These are phyloP conservation scores for Trichoderma sp. DNA, from an alignment of 2,329 filamentous ascomycete genomes.

Conservation along the genomic window DNA sequence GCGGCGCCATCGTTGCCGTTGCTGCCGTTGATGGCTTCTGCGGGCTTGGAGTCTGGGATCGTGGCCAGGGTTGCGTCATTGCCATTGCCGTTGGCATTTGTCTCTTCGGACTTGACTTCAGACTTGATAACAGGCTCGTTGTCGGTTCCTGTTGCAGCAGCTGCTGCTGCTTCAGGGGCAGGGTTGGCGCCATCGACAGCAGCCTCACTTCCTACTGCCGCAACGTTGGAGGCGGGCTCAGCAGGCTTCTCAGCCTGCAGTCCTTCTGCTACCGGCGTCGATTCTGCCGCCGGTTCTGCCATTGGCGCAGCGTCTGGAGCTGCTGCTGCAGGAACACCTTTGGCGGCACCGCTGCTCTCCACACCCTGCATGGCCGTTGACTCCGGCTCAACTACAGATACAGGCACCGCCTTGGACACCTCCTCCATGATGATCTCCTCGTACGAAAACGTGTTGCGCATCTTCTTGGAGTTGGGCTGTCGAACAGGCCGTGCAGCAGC, in stretches of 20 bases:
- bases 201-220: neutral
- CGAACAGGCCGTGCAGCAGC: slow-evolving; percentile 57
- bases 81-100: slow-evolving; percentile 2
- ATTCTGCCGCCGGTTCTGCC: slow-evolving; percentile 9
- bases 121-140: slow-evolving; percentile 32
- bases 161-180: slow-evolving; percentile 18
- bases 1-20: neutral
- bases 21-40: slow-evolving; percentile 30
- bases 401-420: slow-evolving; percentile 36
- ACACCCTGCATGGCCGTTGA: slow-evolving; percentile 31
- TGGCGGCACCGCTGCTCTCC: slow-evolving; percentile 32
- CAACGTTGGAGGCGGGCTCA: neutral
- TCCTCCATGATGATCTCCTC: slow-evolving; percentile 66
- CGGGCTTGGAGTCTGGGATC: slow-evolving; percentile 24
- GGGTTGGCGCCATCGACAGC: neutral
- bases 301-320: neutral
- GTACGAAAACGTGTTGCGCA: slow-evolving; percentile 70
- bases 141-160: neutral
- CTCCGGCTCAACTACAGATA: neutral
- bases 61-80: neutral
- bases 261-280: slow-evolving; percentile 16
- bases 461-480: slow-evolving; percentile 72
- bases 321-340: neutral
- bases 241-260: slow-evolving; percentile 6
- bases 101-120: slow-evolving; percentile 32